phyloP scores from a whole-genome alignment of 1,139 yeast species.

The Candida labiduridarum region DNA sequence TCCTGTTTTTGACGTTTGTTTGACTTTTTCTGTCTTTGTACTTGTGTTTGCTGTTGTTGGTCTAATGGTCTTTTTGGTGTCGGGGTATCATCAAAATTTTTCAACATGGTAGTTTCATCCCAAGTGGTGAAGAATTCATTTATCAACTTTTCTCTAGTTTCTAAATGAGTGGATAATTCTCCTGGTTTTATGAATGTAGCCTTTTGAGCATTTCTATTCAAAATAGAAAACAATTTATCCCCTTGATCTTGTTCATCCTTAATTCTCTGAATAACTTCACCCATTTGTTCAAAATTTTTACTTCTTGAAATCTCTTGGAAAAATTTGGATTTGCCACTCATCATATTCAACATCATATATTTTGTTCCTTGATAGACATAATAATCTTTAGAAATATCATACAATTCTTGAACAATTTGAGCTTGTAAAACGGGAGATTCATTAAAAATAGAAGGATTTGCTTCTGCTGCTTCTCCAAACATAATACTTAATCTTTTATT shows the following conservation, averaged over 20 bases:
- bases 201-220: slow-evolving; percentile 37
- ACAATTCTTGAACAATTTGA: slow-evolving; percentile 36
- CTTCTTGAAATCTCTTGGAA: slow-evolving; percentile 61
- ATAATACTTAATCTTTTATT: slow-evolving; percentile 71
- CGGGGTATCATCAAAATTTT: slow-evolving; percentile 13
- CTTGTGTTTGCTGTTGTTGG: slow-evolving; percentile 4
- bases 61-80: slow-evolving; percentile 9
- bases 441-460: slow-evolving; percentile 77
- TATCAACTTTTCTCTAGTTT: slow-evolving; percentile 9
- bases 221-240: slow-evolving; percentile 27
- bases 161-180: slow-evolving; percentile 21
- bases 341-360: slow-evolving; percentile 73
- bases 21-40: neutral
- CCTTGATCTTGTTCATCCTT: slow-evolving; percentile 27
- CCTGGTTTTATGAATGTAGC: slow-evolving; percentile 24
- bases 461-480: slow-evolving; percentile 92
- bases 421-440: slow-evolving; percentile 50
- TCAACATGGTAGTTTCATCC: slow-evolving; percentile 15
- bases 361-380: slow-evolving; percentile 69
- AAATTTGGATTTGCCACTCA: slow-evolving; percentile 74
- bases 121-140: slow-evolving; percentile 11
- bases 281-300: slow-evolving; percentile 57
- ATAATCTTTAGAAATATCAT: slow-evolving; percentile 65
- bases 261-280: slow-evolving; percentile 28
- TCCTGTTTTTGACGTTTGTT: slow-evolving; percentile 5